Conservation (phyloP, 2,329 filamentous ascomycete genomes). For the Colletotrichum gloeosporioides region DNA sequence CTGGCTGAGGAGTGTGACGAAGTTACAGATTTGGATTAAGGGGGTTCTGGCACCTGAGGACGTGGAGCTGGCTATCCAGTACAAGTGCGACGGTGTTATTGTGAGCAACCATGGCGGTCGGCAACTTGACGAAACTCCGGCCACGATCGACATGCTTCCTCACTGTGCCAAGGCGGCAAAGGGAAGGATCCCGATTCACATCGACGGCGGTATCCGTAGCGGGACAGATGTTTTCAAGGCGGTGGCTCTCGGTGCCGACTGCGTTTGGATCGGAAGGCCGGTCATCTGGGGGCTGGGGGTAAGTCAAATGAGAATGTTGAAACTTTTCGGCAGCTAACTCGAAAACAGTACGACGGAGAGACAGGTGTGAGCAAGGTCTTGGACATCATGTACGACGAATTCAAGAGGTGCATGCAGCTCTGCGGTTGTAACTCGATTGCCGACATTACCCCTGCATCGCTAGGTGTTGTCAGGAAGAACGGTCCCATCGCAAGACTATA, state of each 20-base stretch:
- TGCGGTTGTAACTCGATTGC: background rate
- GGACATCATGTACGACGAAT: background rate
- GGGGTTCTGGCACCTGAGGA: constrained; percentile 49
- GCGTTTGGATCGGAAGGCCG: background rate
- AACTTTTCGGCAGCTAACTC: background rate
- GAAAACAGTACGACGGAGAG: constrained; percentile 1
- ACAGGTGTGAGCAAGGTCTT: constrained; percentile 1
- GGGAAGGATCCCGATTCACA: constrained; percentile 37
- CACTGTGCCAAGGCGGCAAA: constrained; percentile 54
- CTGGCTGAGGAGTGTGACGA: constrained; percentile 53
- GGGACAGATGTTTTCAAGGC: background rate
- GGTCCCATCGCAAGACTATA: background rate
- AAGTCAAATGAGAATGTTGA: background rate
- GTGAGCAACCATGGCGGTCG: constrained; percentile 53
- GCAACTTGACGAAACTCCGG: constrained; percentile 49
- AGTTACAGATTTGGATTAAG: constrained; percentile 54
- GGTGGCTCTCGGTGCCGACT: background rate
- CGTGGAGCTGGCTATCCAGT: constrained; percentile 37
- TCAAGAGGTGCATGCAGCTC: background rate
- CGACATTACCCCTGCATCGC: background rate
- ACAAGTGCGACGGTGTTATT: constrained; percentile 44
- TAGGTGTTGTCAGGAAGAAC: background rate
- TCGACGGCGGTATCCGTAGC: background rate
- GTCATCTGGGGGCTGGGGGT: background rate
- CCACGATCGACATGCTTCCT: constrained; percentile 45